A percentile compares a stretch with the other conserved stretches of the same genome.
Evolutionary conservation across 306 rosid genomes (phyloP).

Genomic region (Luffa aegyptiaca): DNA sequence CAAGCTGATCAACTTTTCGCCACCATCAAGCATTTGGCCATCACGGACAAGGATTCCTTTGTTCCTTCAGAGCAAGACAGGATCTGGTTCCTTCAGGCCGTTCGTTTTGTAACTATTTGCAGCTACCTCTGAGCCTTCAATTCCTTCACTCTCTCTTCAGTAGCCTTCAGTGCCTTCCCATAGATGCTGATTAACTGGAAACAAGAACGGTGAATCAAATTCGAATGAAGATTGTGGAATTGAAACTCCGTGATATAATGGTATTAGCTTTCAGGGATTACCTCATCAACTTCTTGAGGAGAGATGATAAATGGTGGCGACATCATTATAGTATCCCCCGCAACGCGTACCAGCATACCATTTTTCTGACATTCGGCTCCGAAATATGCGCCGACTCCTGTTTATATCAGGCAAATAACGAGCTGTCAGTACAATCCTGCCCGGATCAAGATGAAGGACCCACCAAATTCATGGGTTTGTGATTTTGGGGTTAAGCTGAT

Average conservation of each 20-base stretch:
- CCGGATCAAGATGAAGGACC: not conserved
- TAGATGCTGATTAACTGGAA: slow-evolving; percentile 64
- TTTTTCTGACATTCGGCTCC: slow-evolving; percentile 70
- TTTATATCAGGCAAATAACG: not conserved
- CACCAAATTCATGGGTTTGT: not conserved
- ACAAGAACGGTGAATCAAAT: not conserved
- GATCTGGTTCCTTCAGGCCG: not conserved
- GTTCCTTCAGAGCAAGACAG: not conserved
- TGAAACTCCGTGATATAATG: not conserved
- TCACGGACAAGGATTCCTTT: not conserved
- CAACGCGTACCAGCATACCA: slow-evolving; percentile 74
- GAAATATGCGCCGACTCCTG: slow-evolving; percentile 71
- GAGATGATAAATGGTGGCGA: slow-evolving; percentile 76
- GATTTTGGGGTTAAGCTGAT: not conserved
- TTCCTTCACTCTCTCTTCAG: slow-evolving; percentile 73
- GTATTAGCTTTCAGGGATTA: slow-evolving; percentile 20
- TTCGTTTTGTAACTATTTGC: slow-evolving; percentile 11
- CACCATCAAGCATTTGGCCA: slow-evolving; percentile 5
- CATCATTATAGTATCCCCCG: slow-evolving; percentile 87
- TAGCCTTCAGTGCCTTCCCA: slow-evolving; percentile 64
- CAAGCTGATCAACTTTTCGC: slow-evolving; percentile 11
- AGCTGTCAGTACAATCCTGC: not conserved
- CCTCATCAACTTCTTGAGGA: slow-evolving; percentile 69
- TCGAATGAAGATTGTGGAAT: not conserved
- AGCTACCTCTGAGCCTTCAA: slow-evolving; percentile 48